Percentiles rank a stretch among this genome's conserved stretches.
phyloP scores from a whole-genome alignment of 2,329 filamentous ascomycete species.

The Sordariomycetes sp. region DNA sequence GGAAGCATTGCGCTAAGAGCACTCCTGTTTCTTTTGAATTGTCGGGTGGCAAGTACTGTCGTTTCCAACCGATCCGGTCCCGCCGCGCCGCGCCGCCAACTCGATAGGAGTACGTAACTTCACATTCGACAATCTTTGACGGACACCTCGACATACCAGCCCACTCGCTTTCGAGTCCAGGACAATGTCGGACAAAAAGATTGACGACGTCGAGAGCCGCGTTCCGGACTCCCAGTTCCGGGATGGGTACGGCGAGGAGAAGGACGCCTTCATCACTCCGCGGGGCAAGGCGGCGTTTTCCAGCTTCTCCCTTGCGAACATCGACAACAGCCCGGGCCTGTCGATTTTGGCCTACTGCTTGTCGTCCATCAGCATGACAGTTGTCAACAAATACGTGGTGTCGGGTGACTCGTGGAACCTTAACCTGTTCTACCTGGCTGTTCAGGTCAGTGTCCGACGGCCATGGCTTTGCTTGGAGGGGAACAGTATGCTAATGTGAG shows the following conservation, averaged over 20 bases:
- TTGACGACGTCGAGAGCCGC: conserved; percentile 63
- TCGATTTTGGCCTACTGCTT: conserved; percentile 85
- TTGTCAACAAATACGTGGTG: conserved; percentile 98
- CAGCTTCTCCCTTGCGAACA: conserved; percentile 22
- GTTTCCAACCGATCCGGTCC: background rate
- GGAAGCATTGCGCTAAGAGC: background rate
- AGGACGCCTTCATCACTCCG: conserved; percentile 32
- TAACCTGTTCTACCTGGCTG: conserved; percentile 84
- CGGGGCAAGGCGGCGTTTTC: conserved; percentile 5
- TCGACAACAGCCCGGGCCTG: conserved; percentile 64
- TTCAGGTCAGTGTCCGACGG: conserved; percentile 56
- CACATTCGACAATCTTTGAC: background rate
- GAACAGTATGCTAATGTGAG: conserved; percentile 6
- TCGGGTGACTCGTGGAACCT: conserved; percentile 87
- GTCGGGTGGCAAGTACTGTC: background rate
- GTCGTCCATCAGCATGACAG: conserved; percentile 97
- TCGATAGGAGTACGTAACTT: background rate
- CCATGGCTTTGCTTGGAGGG: background rate
- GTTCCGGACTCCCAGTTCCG: conserved; percentile 32
- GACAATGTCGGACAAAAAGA: conserved; percentile 78
- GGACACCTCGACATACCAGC: background rate
- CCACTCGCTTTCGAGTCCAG: background rate
- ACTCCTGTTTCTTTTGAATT: background rate
- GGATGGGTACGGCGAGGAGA: conserved; percentile 25
- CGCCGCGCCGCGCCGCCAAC: background rate